Evolutionary conservation across 192 early-diverging fungal genomes (phyloP).

Genomic region (Coemansia sp.): DNA sequence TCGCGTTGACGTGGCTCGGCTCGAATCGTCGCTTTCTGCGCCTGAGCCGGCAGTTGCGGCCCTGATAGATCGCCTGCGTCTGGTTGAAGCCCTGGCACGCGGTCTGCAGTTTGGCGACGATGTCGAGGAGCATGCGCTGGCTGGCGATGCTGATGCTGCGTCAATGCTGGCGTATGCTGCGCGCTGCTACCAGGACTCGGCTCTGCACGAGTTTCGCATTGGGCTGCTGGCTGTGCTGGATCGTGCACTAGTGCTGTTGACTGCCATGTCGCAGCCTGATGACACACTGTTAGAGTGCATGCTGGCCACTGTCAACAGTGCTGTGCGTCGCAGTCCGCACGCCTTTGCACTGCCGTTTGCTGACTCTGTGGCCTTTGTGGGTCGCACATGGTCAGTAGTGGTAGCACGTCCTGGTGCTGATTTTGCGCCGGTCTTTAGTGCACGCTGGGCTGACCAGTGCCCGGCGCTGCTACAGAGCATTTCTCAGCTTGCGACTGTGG

Average conservation of each 20-base stretch:
- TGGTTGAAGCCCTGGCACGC: slow-evolving; percentile 37
- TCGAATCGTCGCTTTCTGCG: slow-evolving; percentile 12
- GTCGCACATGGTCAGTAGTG: slow-evolving; percentile 18
- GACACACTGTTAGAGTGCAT: slow-evolving; percentile 32
- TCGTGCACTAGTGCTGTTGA: slow-evolving; percentile 8
- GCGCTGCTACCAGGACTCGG: slow-evolving; percentile 27
- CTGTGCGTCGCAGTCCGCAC: slow-evolving; percentile 40
- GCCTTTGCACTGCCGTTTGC: slow-evolving; percentile 29
- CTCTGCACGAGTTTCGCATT: slow-evolving; percentile 24
- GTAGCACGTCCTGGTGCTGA: slow-evolving; percentile 11
- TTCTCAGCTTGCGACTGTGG: slow-evolving; percentile 35
- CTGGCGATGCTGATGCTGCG: slow-evolving; percentile 23
- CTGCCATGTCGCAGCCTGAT: slow-evolving; percentile 14
- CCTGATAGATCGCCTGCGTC: slow-evolving; percentile 21
- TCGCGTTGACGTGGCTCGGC: slow-evolving; percentile 4
- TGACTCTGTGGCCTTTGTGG: slow-evolving; percentile 20
- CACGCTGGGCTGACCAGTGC: slow-evolving; percentile 46
- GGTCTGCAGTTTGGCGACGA: slow-evolving; percentile 50
- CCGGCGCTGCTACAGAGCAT: slow-evolving; percentile 40
- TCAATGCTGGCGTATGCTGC: slow-evolving; percentile 17
- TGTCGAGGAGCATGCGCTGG: slow-evolving; percentile 41
- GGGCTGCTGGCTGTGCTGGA: slow-evolving; percentile 15
- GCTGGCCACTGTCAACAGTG: slow-evolving; percentile 30
- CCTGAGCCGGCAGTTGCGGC: neutral
- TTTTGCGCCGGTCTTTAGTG: slow-evolving; percentile 3